Evolutionary conservation across 148 eudicot species (phyloP), one percentile per base, ranked within the genome.

Genomic region (Rhododendron molle): DNA sequence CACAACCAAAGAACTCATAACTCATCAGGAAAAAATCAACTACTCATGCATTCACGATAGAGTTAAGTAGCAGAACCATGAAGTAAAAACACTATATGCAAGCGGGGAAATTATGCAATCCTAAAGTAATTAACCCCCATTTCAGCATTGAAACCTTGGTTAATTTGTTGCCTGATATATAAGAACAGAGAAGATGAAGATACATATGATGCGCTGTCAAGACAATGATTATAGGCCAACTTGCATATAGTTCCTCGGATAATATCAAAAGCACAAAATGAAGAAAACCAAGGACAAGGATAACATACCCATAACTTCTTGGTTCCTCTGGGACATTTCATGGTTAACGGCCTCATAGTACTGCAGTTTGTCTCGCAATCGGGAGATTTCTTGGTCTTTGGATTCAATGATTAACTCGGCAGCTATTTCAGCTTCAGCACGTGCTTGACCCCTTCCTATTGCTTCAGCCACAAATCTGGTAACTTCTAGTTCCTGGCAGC

Each of bases 241-340:
- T 30, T 69, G 13, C n/a, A 14, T 69, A 26, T 4, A 44, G 52
- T 20, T 14, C 44, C 28, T 73, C 54, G 16, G 15, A 52, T 3
- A 49, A 54, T 10, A 50, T 4, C 15, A 52, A n/a, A 83, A 87
- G 46, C 46, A 72, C n/a, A 69, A 76, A 18, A 50, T 5, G 12
- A 32, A 65, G 47, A 21, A 43, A 76, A 21, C 32, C 40, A 38
- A 82, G 47, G 50, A 30, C n/a, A 16, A 78, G 43, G 18, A 81
- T 28, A 4, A 74, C 91, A 23, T 88, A 92, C 93, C 93, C 74
- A 90, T 86, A 47, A 88, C 86, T 85, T 92, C 91, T 88, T 87
- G 92, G 79, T 90, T 90, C 85, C 92, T 90, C 85, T 92, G 94
- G 46, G 88, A 88, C 92, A 90, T 87, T 81, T 92, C 92, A 85